Evolutionary conservation across 73 alveolate species (phyloP).

Genomic region (Paramecium biaurelia): DNA sequence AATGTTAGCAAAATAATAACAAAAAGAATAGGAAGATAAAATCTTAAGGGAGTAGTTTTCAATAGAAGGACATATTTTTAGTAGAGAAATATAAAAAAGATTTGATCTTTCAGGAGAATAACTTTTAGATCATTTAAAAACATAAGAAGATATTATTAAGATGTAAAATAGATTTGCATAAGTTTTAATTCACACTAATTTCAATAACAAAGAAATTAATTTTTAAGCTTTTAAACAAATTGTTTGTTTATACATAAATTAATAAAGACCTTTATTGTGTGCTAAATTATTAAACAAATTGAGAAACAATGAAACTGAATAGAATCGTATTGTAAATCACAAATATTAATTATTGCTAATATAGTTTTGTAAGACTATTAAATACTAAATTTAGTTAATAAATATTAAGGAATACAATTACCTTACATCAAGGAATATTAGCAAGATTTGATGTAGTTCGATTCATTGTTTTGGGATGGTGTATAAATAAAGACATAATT

Average conservation of each 20-base stretch:
- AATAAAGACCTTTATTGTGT: constrained; percentile 50
- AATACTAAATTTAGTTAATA: background rate
- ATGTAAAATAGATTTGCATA: constrained; percentile 16
- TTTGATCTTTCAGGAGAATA: constrained; percentile 52
- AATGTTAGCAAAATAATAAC: constrained; percentile 33
- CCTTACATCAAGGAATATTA: background rate
- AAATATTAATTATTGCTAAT: constrained; percentile 1
- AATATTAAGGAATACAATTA: background rate
- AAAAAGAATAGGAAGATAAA: constrained; percentile 47
- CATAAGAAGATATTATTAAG: background rate
- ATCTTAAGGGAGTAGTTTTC: background rate
- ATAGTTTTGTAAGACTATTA: background rate
- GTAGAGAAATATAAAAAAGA: constrained; percentile 28
- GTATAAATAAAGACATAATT: background rate
- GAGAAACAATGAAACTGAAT: background rate
- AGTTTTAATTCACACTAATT: constrained; percentile 39
- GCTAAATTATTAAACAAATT: constrained; percentile 34
- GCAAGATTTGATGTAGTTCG: background rate
- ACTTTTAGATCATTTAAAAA: background rate
- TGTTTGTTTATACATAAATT: constrained; percentile 36
- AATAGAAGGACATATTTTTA: constrained; percentile 36
- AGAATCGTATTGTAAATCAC: constrained; percentile 35
- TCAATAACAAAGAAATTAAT: background rate
- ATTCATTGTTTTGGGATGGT: background rate
- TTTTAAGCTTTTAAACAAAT: constrained; percentile 20